Base-by-base conservation (phyloP, 768 basidiomycete genomes). In the Tulasnella sp. region DNA sequence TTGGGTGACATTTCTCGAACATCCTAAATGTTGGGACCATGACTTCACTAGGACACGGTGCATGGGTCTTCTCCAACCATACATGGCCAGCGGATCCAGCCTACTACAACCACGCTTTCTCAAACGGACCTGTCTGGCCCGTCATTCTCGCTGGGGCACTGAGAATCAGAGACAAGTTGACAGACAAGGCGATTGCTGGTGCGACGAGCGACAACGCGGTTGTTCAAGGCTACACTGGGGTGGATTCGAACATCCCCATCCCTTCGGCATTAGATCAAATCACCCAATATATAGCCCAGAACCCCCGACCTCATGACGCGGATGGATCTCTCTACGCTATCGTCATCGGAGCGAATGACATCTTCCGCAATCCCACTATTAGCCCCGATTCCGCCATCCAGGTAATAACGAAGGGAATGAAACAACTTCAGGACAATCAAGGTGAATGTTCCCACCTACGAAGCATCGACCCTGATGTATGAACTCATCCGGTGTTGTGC, bases 191-290 rank as follows among this genome's bases (percentile, higher is more conserved):
- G 52, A n/a, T 52, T 52, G 52, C 6, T 7, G 52, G 34, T 27
- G 75, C 75, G 21, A 75, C 75, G 31, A 48, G 44, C 46, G 44
- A 75, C 44, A 75, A 75, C 44, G 44, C 75, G 34, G 44, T 48
- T 12, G 75, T 75, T 34, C 75, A 75, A 75, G 75, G 75, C 0
- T 48, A 75, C 24, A 75, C 75, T 75, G 75, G 75, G 8, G 75
- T 46, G 52, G 27, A 44, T 19, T 75, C 46, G 75, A 75, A 40
- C n/a, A 48, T 75, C 46, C 75, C 44, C 16, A 46, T 75, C 16
- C 75, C 75, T 48, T 75, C 46, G 8, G 44, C 44, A 16, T 42
- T 75, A 9, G 75, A 75, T 36, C 75, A 75, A 48, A 56, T 56
- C 14, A 8, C 75, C 2, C 34, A 44, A 34, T 75, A 75, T 46